phyloP scores from a whole-genome alignment of 2,329 filamentous ascomycete genomes.

The Drechslerella coelobrocha region DNA sequence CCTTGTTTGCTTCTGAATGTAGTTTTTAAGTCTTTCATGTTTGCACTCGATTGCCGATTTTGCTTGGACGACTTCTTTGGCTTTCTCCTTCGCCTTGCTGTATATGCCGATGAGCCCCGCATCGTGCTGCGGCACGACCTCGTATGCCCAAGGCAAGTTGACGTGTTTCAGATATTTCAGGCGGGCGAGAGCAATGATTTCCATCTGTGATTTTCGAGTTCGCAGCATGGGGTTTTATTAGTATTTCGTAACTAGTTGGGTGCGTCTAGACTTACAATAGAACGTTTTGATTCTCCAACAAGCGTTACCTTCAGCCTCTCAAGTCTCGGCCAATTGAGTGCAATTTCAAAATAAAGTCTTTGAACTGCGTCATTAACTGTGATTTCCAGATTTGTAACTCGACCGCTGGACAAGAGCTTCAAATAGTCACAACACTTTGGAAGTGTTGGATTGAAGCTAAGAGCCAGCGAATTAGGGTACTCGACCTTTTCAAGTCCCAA shows the following conservation, averaged over 20 bases:
- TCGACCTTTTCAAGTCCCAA: constrained; percentile 9
- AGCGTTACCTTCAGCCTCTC: constrained; percentile 15
- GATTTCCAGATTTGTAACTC: constrained; percentile 2
- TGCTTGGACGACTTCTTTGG: constrained; percentile 26
- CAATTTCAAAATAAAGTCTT: constrained; percentile 22
- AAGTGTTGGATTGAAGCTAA: not conserved
- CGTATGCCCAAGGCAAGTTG: constrained; percentile 31
- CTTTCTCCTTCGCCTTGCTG: constrained; percentile 37
- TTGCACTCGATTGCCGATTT: constrained; percentile 5
- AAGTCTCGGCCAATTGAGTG: constrained; percentile 2
- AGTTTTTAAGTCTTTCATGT: constrained; percentile 14
- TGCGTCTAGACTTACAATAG: not conserved
- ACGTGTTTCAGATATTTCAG: constrained; percentile 14
- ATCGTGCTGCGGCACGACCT: not conserved
- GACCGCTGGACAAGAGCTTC: not conserved
- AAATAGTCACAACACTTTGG: constrained; percentile 7
- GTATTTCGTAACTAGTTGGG: not conserved
- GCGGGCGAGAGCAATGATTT: constrained; percentile 15
- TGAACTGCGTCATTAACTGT: constrained; percentile 2
- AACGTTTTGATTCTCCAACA: not conserved
- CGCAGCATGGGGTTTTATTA: not conserved
- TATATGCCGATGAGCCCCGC: constrained; percentile 13
- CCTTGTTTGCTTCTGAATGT: constrained; percentile 25
- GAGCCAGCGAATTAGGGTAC: not conserved
- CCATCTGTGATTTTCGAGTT: constrained; percentile 5